These are phyloP conservation scores for Cutaneotrichosporon mucoides DNA, from an alignment of 1,284 basidiomycete species.

Conservation along the genomic window DNA sequence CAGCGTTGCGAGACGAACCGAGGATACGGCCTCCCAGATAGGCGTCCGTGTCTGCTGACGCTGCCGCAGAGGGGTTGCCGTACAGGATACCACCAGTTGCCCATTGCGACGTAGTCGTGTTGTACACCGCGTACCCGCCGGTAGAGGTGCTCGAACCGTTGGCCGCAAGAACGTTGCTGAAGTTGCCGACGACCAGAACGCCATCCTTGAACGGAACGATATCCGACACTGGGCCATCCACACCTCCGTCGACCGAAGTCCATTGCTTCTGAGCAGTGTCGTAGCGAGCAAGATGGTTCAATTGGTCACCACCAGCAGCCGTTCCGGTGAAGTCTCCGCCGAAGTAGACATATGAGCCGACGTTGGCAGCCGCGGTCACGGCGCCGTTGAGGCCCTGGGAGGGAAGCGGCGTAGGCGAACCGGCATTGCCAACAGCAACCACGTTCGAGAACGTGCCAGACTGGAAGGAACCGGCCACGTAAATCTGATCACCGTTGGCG, in stretches of 20 bases:
- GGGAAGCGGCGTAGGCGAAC: conserved; percentile 51
- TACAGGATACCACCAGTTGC: conserved; percentile 65
- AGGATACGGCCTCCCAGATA: conserved; percentile 51
- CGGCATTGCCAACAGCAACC: conserved; percentile 60
- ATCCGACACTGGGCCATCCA: conserved; percentile 68
- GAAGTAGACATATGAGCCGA: conserved; percentile 66
- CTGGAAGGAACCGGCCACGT: conserved; percentile 74
- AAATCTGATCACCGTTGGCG: conserved; percentile 62
- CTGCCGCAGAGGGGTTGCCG: conserved; percentile 65
- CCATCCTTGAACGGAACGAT: conserved; percentile 55
- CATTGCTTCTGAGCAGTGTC: conserved; percentile 65
- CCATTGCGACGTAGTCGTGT: conserved; percentile 64
- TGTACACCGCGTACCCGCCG: conserved; percentile 74
- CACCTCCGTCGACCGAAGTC: conserved; percentile 66
- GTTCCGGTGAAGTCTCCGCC: conserved; percentile 82
- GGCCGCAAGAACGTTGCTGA: conserved; percentile 57
- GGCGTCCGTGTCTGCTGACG: conserved; percentile 47
- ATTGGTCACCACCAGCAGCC: conserved; percentile 54
- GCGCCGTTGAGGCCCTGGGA: conserved; percentile 68
- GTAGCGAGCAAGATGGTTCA: conserved; percentile 71
- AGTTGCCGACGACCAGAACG: conserved; percentile 70
- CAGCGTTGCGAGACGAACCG: conserved; percentile 46
- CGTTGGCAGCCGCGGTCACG: conserved; percentile 62
- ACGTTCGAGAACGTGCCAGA: conserved; percentile 64
- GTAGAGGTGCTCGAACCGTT: conserved; percentile 51